Evolutionary conservation across 495 filamentous ascomycete species (phyloP).

Genomic region (Choiromyces venosus): DNA sequence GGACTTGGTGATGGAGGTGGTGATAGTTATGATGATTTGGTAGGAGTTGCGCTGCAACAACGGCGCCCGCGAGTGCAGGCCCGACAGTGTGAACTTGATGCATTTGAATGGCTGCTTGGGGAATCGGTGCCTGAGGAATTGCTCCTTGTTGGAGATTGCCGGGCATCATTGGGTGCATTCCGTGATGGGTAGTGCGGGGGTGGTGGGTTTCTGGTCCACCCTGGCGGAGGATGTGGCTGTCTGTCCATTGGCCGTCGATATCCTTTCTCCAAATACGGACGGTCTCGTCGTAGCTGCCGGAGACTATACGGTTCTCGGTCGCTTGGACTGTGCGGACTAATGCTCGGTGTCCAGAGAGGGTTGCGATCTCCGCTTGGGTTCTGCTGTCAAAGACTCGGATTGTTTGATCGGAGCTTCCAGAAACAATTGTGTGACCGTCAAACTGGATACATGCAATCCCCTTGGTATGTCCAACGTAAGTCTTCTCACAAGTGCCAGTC

Average conservation of each 20-base stretch:
- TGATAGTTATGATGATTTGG: conserved; percentile 28
- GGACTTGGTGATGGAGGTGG: conserved; percentile 10
- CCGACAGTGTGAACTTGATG: conserved; percentile 35
- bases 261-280: conserved; percentile 92
- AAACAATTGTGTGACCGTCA: conserved; percentile 93
- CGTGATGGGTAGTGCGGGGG: conserved; percentile 5
- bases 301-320: conserved; percentile 80
- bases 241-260: conserved; percentile 71
- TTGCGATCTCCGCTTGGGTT: conserved; percentile 80
- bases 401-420: conserved; percentile 88
- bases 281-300: conserved; percentile 90
- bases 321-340: conserved; percentile 90
- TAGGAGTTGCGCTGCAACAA: conserved; percentile 33
- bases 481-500: conserved; percentile 66
- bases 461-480: conserved; percentile 80
- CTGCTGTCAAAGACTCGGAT: conserved; percentile 87
- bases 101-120: conserved; percentile 26
- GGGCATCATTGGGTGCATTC: conserved; percentile 19
- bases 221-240: conserved; percentile 66
- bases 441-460: conserved; percentile 97
- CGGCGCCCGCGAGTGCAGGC: conserved; percentile 29
- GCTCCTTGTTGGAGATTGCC: conserved; percentile 21
- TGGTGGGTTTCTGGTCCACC: conserved; percentile 15
- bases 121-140: conserved; percentile 17
- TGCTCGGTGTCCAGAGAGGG: conserved; percentile 68